Conservation (phyloP, 1,284 basidiomycete species). For the Rhodotorula sp. region DNA sequence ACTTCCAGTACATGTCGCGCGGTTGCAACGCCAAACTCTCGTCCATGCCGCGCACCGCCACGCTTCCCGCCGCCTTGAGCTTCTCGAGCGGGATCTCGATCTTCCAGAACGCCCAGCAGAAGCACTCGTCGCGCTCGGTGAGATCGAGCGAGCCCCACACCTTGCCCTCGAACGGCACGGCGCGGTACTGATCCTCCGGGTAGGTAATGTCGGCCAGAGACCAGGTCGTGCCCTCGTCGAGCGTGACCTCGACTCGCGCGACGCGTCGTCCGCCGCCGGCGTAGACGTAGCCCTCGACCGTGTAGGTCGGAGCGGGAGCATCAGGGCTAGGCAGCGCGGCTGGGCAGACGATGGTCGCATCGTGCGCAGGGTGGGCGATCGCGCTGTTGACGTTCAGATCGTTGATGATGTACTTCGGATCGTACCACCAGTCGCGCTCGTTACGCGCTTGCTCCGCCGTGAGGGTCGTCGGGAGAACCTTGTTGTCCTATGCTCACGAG, state of each 20-base stretch:
- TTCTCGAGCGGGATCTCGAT: conserved; percentile 53
- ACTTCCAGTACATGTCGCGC: conserved; percentile 58
- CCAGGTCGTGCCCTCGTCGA: conserved; percentile 65
- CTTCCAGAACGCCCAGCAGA: conserved; percentile 69
- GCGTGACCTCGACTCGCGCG: conserved; percentile 62
- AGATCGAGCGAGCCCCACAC: conserved; percentile 56
- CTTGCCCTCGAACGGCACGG: conserved; percentile 45
- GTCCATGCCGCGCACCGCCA: conserved; percentile 64
- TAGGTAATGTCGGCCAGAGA: conserved; percentile 57
- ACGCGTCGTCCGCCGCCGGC: conserved; percentile 66
- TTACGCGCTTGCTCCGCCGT: conserved; percentile 61
- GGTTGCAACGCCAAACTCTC: conserved; percentile 58
- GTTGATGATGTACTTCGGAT: conserved; percentile 57
- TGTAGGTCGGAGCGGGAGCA: conserved; percentile 50
- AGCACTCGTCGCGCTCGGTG: conserved; percentile 60
- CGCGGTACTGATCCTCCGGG: conserved; percentile 62
- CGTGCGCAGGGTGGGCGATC: conserved; percentile 63
- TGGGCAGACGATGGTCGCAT: conserved; percentile 54
- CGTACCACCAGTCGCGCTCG: conserved; percentile 65
- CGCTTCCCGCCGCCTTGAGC: conserved; percentile 53
- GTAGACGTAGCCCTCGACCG: conserved; percentile 64
- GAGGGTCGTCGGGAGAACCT: conserved; percentile 62
- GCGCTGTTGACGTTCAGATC: conserved; percentile 67
- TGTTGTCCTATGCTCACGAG: conserved; percentile 58
- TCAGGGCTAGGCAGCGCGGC: neutral